phyloP scores from a whole-genome alignment of 1,284 basidiomycete genomes.

The Ustilago bromivora region DNA sequence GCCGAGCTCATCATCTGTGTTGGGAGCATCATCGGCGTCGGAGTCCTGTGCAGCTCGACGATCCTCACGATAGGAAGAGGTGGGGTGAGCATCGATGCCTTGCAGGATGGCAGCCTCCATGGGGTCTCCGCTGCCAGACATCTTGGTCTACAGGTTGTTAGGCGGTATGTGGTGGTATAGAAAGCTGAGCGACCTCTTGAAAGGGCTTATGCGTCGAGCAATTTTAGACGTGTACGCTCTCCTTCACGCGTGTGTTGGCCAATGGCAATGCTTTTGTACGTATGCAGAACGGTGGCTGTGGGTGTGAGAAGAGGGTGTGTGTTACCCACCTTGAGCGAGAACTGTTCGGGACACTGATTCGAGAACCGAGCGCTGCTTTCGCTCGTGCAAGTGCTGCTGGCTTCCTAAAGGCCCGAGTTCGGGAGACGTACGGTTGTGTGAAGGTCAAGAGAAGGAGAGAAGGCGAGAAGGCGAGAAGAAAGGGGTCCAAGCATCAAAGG shows the following conservation, averaged over 20 bases:
- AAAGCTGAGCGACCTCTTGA: background rate
- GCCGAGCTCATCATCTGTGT: slow-evolving; percentile 57
- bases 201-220: background rate
- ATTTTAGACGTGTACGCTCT: background rate
- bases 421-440: too few relatives aligned
- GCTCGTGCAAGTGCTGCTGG: background rate
- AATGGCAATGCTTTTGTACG: background rate
- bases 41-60: slow-evolving; percentile 22
- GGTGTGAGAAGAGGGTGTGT: background rate
- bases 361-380: background rate
- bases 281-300: background rate
- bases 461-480: background rate
- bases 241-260: background rate
- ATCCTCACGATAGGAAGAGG: slow-evolving; percentile 34
- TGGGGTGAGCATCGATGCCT: slow-evolving; percentile 35
- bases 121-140: slow-evolving; percentile 39
- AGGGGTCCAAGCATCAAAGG: slow-evolving; percentile 12
- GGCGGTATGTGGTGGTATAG: background rate
- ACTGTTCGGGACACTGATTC: background rate
- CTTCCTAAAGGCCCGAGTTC: background rate
- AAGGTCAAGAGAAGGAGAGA: too few relatives aligned
- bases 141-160: slow-evolving; percentile 2
- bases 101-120: slow-evolving; percentile 52
- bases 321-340: background rate
- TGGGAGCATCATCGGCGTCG: slow-evolving; percentile 27